These are phyloP conservation scores for Lumnitzera littorea DNA, from an alignment of 345 rosid genomes.

Conservation along the genomic window DNA sequence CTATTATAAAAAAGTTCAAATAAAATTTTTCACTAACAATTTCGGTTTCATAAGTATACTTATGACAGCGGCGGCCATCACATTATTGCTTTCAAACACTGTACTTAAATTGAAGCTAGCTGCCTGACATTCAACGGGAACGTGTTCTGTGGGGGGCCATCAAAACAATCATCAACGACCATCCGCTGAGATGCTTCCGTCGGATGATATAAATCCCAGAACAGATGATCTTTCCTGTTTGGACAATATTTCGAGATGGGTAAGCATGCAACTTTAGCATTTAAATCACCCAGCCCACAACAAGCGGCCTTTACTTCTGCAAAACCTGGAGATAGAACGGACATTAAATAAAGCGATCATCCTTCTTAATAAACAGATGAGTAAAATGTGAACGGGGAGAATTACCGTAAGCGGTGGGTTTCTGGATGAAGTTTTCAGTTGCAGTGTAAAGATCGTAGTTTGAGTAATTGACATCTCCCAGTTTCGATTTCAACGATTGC, in stretches of 20 bases:
- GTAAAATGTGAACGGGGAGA: too few species aligned
- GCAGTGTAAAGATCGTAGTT: conserved; percentile 43
- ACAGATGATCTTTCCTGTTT: conserved; percentile 57
- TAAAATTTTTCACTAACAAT: too few species aligned
- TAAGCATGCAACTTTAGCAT: conserved; percentile 41
- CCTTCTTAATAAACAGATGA: neutral
- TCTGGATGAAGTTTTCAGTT: conserved; percentile 29
- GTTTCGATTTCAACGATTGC: conserved; percentile 28
- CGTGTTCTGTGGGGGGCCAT: conserved; percentile 30
- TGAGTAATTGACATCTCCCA: conserved; percentile 34
- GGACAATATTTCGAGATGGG: conserved; percentile 47
- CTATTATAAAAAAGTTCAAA: too few species aligned
- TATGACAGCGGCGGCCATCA: too few species aligned
- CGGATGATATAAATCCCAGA: conserved; percentile 78
- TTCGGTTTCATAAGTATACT: neutral
- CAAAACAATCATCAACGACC: conserved; percentile 37
- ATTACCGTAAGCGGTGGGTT: conserved; percentile 41
- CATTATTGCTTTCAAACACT: neutral
- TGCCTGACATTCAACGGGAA: conserved; percentile 44
- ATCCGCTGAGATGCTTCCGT: conserved; percentile 43
- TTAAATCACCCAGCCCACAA: conserved; percentile 64
- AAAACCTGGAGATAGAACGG: conserved; percentile 34
- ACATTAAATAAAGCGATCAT: neutral
- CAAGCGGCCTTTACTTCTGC: conserved; percentile 58
- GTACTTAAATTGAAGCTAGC: conserved; percentile 21